Evolutionary conservation across 257 asterid species (phyloP), one percentile per base, ranked within the genome.

Genomic region (Jacaranda copaia): DNA sequence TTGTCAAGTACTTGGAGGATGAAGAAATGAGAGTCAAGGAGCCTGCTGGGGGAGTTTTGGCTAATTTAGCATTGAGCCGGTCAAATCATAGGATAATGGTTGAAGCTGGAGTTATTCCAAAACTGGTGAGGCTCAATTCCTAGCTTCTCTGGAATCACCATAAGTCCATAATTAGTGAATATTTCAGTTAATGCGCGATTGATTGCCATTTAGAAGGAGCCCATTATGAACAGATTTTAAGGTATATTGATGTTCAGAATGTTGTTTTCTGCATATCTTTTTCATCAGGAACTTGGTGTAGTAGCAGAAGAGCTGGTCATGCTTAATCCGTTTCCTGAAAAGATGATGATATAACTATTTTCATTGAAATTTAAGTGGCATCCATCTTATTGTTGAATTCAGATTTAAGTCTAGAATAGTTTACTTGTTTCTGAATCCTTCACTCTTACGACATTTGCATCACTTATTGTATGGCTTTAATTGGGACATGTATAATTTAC

Each of bases 21-120:
- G 93, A 92, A 45, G 91, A 92, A 75, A 45, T 82, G 69, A 88
- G 83, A 79, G 94, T 88, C 76, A 86, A 79, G 75, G 97, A 94
- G 84, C 88, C 93, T 77, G 88, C 96, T 79, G 92, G 83, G 25
- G 93, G 96, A 20, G 86, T 92, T 78, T 81, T 94, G 86, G 92
- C 93, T 57, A 94, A 89, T 85, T 84, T 94, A 67, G 79, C 97
- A 19, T 70, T 88, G 83, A 83, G 79, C 76, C 89, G 77, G 60
- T 79, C 87, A n/a, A 84, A 84, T 84, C 97, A 94, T 82, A 83
- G 81, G 78, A 68, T 79, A 68, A 83, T 94, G 88, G 89, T 94
- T 57, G 98, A 94, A 87, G 91, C 86, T 61, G 97, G 97, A 74
- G 90, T 86, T 67, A 76, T 92, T 62, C 94, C 97, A 5, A 88